Evolutionary conservation across 2,329 filamentous ascomycete species (phyloP), one percentile per base, ranked within the genome.

Genomic region (Alternaria sp.): DNA sequence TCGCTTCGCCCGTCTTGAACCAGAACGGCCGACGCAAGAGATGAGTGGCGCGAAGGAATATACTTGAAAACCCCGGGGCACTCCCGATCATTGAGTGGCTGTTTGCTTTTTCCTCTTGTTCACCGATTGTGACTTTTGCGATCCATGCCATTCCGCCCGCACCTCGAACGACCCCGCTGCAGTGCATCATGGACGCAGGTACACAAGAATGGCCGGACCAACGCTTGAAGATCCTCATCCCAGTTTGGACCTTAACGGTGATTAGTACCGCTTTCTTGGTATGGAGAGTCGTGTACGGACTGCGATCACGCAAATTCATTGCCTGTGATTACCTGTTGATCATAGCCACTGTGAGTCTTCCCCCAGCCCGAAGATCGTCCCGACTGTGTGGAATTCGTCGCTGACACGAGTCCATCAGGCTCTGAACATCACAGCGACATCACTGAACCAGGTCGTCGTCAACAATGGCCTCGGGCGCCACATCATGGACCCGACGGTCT

Each of bases 261-360:
- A 63, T 74, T 50, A 71, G 67, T 26, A 71, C 69, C 2, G 44
- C 55, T n/a, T 75, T 73, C 53, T 50, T 75, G n/a, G 20, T 68
- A 43, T 74, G 72, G 71, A 71, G 72, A 65, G 46, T 70, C 41
- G 61, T 68, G 6, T 75, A 75, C 58, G 70, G 72, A 1, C 26
- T 71, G 56, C 58, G 63, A 47, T 55, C 53, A 21, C 68, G 72
- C 49, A 73, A 60, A 37, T 73, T 75, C 54, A 66, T 75, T 65
- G 20, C 62, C 15, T 70, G 67, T 53, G 72, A 75, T 60, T 73
- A 74, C 51, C n/a, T 75, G 55, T 59, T 75, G 58, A 72, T 75
- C 59, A 66, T 73, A 41, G 70, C 73, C 37, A 63, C 65, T 58
- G 71, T 74, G 65, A 61, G 72, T 72, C 23, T 30, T 15, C 26